Conservation (phyloP, 2,329 filamentous ascomycete genomes). For the Chaetomium strumarium region DNA sequence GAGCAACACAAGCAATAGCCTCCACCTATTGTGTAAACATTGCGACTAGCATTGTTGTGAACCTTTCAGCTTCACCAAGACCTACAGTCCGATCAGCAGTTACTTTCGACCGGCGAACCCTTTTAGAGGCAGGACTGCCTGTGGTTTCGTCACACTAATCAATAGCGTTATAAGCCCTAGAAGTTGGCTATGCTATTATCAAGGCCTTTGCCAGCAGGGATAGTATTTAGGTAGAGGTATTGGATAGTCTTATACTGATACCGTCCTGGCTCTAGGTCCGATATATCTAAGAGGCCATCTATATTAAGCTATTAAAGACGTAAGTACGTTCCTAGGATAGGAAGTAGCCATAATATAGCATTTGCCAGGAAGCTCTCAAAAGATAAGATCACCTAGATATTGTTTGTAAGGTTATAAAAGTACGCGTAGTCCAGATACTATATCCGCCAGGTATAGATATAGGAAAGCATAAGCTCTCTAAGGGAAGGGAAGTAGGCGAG, state of each 20-base stretch:
- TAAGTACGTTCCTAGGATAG: slow-evolving; percentile 1
- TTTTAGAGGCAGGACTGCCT: no score
- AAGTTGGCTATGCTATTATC: slow-evolving; percentile 4
- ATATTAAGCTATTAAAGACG: slow-evolving; percentile 3
- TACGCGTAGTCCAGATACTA: not conserved
- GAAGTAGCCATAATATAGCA: slow-evolving; percentile 1
- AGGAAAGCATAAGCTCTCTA: not conserved
- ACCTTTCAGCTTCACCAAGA: no score
- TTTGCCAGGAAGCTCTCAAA: not conserved
- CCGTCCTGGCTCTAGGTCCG: not conserved
- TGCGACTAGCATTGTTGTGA: no score
- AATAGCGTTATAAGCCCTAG: not conserved
- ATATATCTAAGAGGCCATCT: slow-evolving; percentile 1
- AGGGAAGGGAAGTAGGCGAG: not conserved
- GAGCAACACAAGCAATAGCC: no score
- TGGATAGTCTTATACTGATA: not conserved
- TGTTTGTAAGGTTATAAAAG: not conserved
- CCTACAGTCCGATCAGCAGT: no score
- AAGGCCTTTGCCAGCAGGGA: slow-evolving; percentile 1
- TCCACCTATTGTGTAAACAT: no score
- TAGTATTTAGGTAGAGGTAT: slow-evolving; percentile 2
- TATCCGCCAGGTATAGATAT: not conserved
- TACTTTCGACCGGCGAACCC: no score
- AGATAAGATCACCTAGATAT: not conserved
- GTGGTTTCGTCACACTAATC: no score